Conservation (phyloP, 148 eudicot species). For the Camellia lanceoleosa region DNA sequence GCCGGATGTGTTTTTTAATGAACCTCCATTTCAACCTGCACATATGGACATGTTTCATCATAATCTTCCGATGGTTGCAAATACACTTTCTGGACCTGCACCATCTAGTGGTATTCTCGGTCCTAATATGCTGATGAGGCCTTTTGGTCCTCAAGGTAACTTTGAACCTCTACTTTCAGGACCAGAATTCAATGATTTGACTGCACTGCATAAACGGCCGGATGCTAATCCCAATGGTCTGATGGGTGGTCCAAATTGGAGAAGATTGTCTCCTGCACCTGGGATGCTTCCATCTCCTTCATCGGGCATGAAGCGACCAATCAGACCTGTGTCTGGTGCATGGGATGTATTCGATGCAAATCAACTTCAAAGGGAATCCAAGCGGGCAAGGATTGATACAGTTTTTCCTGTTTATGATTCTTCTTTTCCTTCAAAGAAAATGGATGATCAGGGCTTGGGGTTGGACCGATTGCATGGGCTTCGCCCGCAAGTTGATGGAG, state of each 20-base stretch:
- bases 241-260: slow-evolving; percentile 54
- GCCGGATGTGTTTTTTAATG: slow-evolving; percentile 40
- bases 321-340: slow-evolving; percentile 43
- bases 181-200: slow-evolving; percentile 49
- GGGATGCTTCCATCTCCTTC: slow-evolving; percentile 56
- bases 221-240: slow-evolving; percentile 35
- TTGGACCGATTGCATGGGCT: slow-evolving; percentile 36
- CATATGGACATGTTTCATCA: slow-evolving; percentile 42
- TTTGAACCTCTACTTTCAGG: slow-evolving; percentile 44
- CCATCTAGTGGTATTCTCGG: slow-evolving; percentile 47
- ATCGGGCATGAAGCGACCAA: slow-evolving; percentile 31
- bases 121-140: slow-evolving; percentile 41
- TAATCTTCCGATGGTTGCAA: slow-evolving; percentile 29
- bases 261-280: slow-evolving; percentile 56
- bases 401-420: slow-evolving; percentile 28
- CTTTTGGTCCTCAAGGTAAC: slow-evolving; percentile 58
- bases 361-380: slow-evolving; percentile 66
- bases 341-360: slow-evolving; percentile 78
- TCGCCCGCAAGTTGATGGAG: slow-evolving; percentile 35
- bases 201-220: slow-evolving; percentile 31
- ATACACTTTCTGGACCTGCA: slow-evolving; percentile 38
- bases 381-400: slow-evolving; percentile 65
- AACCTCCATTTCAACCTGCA: slow-evolving; percentile 42
- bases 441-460: slow-evolving; percentile 25
- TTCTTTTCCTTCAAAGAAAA: slow-evolving; percentile 26